Evolutionary conservation across 2,329 filamentous ascomycete genomes (phyloP).

Genomic region (Diplodia corticola): DNA sequence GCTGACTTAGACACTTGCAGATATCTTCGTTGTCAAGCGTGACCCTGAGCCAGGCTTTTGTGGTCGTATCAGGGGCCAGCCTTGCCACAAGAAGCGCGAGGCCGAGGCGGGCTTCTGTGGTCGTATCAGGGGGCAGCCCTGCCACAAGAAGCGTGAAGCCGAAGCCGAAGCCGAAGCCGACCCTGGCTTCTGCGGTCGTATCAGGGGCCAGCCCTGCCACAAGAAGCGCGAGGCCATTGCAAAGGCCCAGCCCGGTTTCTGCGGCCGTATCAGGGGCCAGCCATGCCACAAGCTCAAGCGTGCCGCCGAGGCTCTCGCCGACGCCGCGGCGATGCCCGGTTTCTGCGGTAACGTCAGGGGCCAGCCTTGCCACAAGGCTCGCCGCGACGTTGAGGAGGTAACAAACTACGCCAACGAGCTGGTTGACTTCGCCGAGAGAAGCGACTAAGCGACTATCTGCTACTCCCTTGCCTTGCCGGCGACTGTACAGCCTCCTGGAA

Average conservation of each 20-base stretch:
- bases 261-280: constrained; percentile 41
- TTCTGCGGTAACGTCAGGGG: not conserved
- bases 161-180: constrained; percentile 3
- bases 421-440: not conserved
- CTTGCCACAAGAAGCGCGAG: constrained; percentile 36
- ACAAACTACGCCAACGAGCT: not conserved
- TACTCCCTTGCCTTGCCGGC: not conserved
- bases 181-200: constrained; percentile 25
- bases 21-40: not conserved
- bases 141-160: constrained; percentile 26
- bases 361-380: not conserved
- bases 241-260: constrained; percentile 32
- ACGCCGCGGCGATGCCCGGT: constrained; percentile 34
- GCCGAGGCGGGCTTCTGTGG: constrained; percentile 36
- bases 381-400: not conserved
- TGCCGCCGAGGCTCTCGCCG: constrained; percentile 41
- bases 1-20: not conserved
- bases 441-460: not conserved
- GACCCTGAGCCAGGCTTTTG: not conserved
- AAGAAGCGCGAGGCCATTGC: constrained; percentile 21
- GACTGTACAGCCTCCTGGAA: too few species aligned
- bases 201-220: constrained; percentile 23
- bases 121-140: constrained; percentile 9
- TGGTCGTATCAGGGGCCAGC: not conserved
- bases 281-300: constrained; percentile 49